Evolutionary conservation across 768 basidiomycete genomes (phyloP).

Genomic region (Auricularia cornea): DNA sequence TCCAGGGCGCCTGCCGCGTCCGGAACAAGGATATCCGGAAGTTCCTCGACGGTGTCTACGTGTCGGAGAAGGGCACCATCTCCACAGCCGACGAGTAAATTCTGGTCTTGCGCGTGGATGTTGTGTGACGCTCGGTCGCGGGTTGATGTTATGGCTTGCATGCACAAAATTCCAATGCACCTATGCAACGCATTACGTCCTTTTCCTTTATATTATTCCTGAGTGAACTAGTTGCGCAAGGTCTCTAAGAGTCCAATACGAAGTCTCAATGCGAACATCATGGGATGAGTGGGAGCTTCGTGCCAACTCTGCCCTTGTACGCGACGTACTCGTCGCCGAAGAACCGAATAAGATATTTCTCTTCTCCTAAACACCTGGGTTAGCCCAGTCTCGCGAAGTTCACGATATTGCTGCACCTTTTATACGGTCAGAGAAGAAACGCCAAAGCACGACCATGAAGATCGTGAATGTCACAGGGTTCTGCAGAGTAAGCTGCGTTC

Average conservation of each 20-base stretch:
- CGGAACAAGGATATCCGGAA: constrained; percentile 99
- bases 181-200: background rate
- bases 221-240: background rate
- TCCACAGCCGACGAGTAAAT: constrained; percentile 17
- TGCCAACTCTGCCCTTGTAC: constrained; percentile 73
- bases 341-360: constrained; percentile 68
- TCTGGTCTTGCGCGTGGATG: constrained; percentile 11
- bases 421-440: constrained; percentile 80
- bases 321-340: constrained; percentile 81
- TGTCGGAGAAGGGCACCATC: constrained; percentile 72
- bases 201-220: background rate
- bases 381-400: background rate
- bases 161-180: background rate
- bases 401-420: constrained; percentile 44
- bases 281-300: constrained; percentile 85
- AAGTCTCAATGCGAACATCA: constrained; percentile 32
- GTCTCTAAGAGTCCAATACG: background rate
- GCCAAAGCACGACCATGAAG: constrained; percentile 65
- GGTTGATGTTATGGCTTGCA: background rate
- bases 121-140: background rate
- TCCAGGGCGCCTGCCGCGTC: constrained; percentile 93
- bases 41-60: constrained; percentile 90
- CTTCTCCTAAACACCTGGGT: constrained; percentile 55
- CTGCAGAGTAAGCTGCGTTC: constrained; percentile 86
- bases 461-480: constrained; percentile 67